These are phyloP conservation scores for Acrocalymma vagum DNA, from an alignment of 2,329 filamentous ascomycete species.

Conservation along the genomic window DNA sequence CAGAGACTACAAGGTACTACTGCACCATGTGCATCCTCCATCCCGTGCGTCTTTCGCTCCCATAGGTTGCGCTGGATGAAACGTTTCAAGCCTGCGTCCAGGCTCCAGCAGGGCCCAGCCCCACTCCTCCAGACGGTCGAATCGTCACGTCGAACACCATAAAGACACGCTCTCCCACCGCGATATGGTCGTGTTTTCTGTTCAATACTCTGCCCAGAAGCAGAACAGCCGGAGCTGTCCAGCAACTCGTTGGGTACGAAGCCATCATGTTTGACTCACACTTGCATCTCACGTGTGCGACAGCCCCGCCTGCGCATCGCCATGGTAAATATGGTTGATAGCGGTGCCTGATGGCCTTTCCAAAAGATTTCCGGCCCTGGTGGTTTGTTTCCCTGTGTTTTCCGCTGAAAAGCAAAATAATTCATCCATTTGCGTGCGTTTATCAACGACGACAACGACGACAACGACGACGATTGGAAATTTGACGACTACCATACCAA, in stretches of 20 bases:
- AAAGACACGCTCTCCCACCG: slow-evolving; percentile 48
- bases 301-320: slow-evolving; percentile 26
- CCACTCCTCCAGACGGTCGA: slow-evolving; percentile 35
- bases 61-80: slow-evolving; percentile 32
- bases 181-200: slow-evolving; percentile 51
- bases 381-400: slow-evolving; percentile 30
- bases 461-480: slow-evolving; percentile 18
- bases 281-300: slow-evolving; percentile 48
- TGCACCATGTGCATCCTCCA: slow-evolving; percentile 36
- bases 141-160: slow-evolving; percentile 50
- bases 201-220: slow-evolving; percentile 41
- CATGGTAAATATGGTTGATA: slow-evolving; percentile 42
- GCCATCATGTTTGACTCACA: slow-evolving; percentile 50
- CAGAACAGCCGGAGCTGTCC: slow-evolving; percentile 28
- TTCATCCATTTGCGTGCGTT: slow-evolving; percentile 22
- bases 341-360: slow-evolving; percentile 38
- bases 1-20: slow-evolving; percentile 33
- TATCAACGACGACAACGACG: slow-evolving; percentile 14
- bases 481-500: slow-evolving; percentile 24
- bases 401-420: slow-evolving; percentile 26
- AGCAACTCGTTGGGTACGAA: slow-evolving; percentile 19
- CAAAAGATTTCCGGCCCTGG: too few species aligned
- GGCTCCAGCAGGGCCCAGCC: slow-evolving; percentile 34
- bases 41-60: slow-evolving; percentile 18
- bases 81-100: slow-evolving; percentile 43